Conservation (phyloP, 2,329 filamentous ascomycete species). For the Ophiostoma piceae region DNA sequence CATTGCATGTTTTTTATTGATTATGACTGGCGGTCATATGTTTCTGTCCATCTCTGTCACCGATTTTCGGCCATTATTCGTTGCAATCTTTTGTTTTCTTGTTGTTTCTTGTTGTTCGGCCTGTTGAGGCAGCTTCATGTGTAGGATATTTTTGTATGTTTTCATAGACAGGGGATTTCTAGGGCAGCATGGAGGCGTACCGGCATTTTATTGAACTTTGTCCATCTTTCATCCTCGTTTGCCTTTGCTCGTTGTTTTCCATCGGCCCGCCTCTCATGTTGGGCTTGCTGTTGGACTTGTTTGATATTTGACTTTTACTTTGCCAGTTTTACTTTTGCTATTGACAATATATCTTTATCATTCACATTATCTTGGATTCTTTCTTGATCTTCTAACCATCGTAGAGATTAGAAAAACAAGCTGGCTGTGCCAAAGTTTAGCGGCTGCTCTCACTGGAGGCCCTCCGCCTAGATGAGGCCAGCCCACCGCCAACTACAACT, state of each 20-base stretch:
- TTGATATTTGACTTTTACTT: neutral
- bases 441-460: neutral
- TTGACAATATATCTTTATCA: neutral
- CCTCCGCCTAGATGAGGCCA: too few relatives aligned
- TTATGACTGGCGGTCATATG: neutral
- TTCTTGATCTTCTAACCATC: neutral
- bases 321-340: neutral
- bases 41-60: neutral
- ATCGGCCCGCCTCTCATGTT: neutral
- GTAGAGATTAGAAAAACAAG: neutral
- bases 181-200: slow-evolving; percentile 1
- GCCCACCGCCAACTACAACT: too few relatives aligned
- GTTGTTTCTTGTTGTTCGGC: neutral
- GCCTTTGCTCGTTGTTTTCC: neutral
- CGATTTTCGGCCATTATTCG: neutral
- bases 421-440: neutral
- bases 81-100: neutral
- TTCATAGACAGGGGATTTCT: neutral
- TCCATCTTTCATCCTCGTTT: neutral
- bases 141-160: slow-evolving; percentile 1
- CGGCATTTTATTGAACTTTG: neutral
- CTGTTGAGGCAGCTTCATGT: neutral
- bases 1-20: neutral
- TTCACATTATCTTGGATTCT: neutral
- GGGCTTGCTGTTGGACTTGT: neutral